A percentile compares a stretch with the other conserved stretches of the same genome.
phyloP scores from a whole-genome alignment of 768 basidiomycete species.

The Serendipita sp. region DNA sequence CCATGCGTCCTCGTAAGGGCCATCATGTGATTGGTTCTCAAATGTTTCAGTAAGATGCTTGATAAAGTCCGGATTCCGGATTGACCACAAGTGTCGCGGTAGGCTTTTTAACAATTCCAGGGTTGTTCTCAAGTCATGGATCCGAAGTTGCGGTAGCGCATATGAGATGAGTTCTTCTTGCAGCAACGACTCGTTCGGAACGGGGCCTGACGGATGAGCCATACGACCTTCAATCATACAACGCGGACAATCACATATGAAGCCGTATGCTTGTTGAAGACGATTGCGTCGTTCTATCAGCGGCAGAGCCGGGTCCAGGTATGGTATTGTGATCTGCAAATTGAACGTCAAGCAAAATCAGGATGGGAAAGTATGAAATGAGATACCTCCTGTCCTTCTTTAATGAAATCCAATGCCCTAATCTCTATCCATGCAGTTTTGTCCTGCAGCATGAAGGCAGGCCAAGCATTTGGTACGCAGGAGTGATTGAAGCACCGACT shows the following conservation, averaged over 20 bases:
- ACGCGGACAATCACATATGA: conserved; percentile 11
- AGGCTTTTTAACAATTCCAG: conserved; percentile 15
- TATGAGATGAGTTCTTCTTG: background rate
- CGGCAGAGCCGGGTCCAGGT: conserved; percentile 56
- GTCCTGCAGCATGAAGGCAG: conserved; percentile 31
- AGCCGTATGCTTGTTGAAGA: conserved; percentile 11
- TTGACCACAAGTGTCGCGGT: conserved; percentile 24
- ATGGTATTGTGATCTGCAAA: conserved; percentile 51
- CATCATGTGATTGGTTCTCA: conserved; percentile 54
- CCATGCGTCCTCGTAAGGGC: conserved; percentile 35
- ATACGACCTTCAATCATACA: conserved; percentile 24
- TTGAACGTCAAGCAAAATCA: background rate
- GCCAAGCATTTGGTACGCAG: conserved; percentile 55
- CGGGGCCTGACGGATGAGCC: conserved; percentile 17
- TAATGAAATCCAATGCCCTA: conserved; percentile 42
- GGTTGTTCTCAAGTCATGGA: background rate
- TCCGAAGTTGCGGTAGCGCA: background rate
- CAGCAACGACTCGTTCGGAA: conserved; percentile 14
- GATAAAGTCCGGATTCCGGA: conserved; percentile 45
- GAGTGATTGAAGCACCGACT: conserved; percentile 77
- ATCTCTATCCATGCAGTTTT: conserved; percentile 41
- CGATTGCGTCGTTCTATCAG: conserved; percentile 6
- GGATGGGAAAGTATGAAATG: background rate
- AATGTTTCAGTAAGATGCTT: conserved; percentile 43
- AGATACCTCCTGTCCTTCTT: conserved; percentile 46